phyloP scores from a whole-genome alignment of 495 filamentous ascomycete genomes.

The Pseudomonodictys pantanalensis region DNA sequence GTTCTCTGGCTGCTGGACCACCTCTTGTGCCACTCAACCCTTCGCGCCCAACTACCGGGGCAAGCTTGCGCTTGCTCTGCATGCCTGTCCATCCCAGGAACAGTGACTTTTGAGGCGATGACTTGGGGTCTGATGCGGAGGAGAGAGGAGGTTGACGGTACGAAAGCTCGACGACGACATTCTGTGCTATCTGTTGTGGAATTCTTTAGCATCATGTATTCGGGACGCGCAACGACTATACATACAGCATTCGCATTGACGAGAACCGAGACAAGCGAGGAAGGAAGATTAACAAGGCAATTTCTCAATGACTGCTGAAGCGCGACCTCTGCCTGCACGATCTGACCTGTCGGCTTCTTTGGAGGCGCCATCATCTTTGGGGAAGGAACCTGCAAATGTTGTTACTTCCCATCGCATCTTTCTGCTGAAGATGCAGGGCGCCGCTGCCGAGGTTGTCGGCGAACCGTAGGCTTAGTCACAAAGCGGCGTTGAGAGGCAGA shows the following conservation, averaged over 20 bases:
- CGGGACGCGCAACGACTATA: constrained; percentile 8
- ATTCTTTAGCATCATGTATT: neutral
- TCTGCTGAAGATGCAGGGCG: constrained; percentile 2
- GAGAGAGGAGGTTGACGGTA: constrained; percentile 39
- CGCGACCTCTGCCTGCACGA: constrained; percentile 71
- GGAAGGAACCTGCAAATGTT: neutral
- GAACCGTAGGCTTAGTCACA: neutral
- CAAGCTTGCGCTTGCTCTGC: constrained; percentile 79
- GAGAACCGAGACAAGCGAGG: constrained; percentile 76
- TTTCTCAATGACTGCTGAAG: constrained; percentile 77
- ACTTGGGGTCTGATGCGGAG: constrained; percentile 18
- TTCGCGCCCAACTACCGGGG: constrained; percentile 68
- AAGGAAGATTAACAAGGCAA: constrained; percentile 89
- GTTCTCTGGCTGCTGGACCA: constrained; percentile 55
- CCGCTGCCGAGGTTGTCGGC: constrained; percentile 27
- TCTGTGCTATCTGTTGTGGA: constrained; percentile 71
- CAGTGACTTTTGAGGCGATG: constrained; percentile 60
- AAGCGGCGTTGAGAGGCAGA: constrained; percentile 18
- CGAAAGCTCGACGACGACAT: constrained; percentile 86
- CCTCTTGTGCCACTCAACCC: constrained; percentile 60
- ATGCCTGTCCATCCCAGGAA: constrained; percentile 96
- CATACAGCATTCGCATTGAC: constrained; percentile 84
- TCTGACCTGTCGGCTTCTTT: constrained; percentile 56
- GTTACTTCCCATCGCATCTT: neutral
- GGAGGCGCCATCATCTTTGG: constrained; percentile 24